These are phyloP conservation scores for Lentinula aciculospora DNA, from an alignment of 768 basidiomycete genomes.

Conservation along the genomic window DNA sequence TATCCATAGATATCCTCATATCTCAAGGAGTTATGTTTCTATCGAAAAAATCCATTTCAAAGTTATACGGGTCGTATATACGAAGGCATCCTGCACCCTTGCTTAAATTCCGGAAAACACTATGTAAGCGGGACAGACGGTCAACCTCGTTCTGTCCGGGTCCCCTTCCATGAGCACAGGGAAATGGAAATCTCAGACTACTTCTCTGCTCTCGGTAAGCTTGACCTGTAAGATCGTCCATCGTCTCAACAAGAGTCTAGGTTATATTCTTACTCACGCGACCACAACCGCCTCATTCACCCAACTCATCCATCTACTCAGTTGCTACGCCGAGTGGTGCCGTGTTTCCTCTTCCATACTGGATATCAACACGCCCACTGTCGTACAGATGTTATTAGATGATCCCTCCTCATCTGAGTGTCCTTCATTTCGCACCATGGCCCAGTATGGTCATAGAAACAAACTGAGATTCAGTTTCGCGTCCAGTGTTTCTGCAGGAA, in stretches of 20 bases:
- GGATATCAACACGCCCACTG: constrained; percentile 9
- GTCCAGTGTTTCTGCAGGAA: constrained; percentile 9
- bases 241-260: neutral
- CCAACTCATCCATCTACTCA: constrained; percentile 4
- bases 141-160: neutral
- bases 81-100: constrained; percentile 7
- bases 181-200: constrained; percentile 6
- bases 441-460: neutral
- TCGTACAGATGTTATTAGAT: constrained; percentile 8
- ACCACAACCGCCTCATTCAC: neutral
- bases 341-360: constrained; percentile 8
- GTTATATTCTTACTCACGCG: constrained; percentile 9
- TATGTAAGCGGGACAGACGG: neutral
- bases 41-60: neutral
- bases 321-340: constrained; percentile 10
- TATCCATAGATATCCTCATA: constrained; percentile 3
- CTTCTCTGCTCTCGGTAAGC: constrained; percentile 11
- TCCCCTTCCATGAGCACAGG: constrained; percentile 8
- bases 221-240: neutral
- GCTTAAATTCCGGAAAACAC: neutral
- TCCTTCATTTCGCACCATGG: neutral
- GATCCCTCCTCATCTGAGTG: neutral
- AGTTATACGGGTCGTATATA: neutral
- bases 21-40: constrained; percentile 1
- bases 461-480: constrained; percentile 7